Percentiles rank a stretch among this genome's conserved stretches.
Evolutionary conservation across 306 rosid species (phyloP).

Genomic region (Prunus dulcis): DNA sequence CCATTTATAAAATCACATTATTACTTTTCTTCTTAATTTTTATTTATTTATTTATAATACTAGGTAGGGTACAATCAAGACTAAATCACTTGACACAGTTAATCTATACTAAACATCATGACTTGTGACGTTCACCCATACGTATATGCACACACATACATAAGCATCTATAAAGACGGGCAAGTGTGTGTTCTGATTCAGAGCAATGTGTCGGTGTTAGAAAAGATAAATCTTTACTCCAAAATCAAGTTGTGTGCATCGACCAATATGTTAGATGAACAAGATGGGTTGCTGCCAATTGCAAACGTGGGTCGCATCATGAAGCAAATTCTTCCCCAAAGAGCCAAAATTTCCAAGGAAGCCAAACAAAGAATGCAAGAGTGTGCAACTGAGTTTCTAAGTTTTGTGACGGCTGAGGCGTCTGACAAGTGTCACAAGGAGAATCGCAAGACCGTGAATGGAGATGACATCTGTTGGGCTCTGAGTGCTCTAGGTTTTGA

Average conservation of each 20-base stretch:
- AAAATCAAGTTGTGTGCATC: not conserved
- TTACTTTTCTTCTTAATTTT: not conserved
- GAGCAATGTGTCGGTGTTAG: not conserved
- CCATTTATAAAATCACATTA: too few relatives aligned
- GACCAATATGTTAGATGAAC: slow-evolving; percentile 48
- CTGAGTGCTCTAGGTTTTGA: slow-evolving; percentile 75
- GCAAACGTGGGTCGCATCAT: slow-evolving; percentile 86
- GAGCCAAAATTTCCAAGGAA: slow-evolving; percentile 77
- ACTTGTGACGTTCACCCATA: not conserved
- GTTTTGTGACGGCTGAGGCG: slow-evolving; percentile 81
- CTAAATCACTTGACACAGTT: not conserved
- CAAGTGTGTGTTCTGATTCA: not conserved
- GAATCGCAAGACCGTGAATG: slow-evolving; percentile 80
- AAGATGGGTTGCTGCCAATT: slow-evolving; percentile 58
- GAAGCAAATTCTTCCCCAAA: slow-evolving; percentile 61
- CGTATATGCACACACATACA: not conserved
- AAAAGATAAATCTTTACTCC: not conserved
- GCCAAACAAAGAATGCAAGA: slow-evolving; percentile 76
- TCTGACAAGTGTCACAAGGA: slow-evolving; percentile 88
- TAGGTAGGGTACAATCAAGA: not conserved
- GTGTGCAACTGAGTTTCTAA: slow-evolving; percentile 82
- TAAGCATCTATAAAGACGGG: slow-evolving; percentile 1
- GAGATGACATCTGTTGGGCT: slow-evolving; percentile 96
- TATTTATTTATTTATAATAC: not conserved
- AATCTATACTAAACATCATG: not conserved